These are phyloP conservation scores for Metschnikowia kofuensis DNA, from an alignment of 805 yeast species.

Conservation along the genomic window DNA sequence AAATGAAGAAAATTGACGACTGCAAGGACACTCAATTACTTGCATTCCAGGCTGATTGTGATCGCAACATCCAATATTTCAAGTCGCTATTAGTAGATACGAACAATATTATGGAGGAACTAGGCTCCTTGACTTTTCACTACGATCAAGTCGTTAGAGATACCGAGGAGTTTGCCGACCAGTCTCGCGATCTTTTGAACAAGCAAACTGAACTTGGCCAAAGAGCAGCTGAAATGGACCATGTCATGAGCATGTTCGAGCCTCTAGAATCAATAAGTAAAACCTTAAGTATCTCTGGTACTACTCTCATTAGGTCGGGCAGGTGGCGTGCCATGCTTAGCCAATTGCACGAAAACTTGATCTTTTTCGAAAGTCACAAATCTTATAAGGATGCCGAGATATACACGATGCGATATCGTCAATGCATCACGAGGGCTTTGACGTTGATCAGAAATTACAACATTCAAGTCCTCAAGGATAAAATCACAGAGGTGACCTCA, in stretches of 20 bases:
- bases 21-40: constrained; percentile 31
- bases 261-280: constrained; percentile 67
- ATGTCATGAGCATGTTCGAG: constrained; percentile 60
- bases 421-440: constrained; percentile 78
- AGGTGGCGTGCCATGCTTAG: constrained; percentile 39
- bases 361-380: constrained; percentile 50
- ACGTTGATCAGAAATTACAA: constrained; percentile 71
- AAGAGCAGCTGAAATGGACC: constrained; percentile 44
- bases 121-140: constrained; percentile 47
- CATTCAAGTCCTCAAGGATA: constrained; percentile 39
- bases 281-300: constrained; percentile 62
- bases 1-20: constrained; percentile 39
- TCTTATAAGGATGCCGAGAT: constrained; percentile 64
- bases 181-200: constrained; percentile 49
- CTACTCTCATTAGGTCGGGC: constrained; percentile 53
- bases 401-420: constrained; percentile 71
- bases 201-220: constrained; percentile 42
- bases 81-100: constrained; percentile 44
- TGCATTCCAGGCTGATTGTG: constrained; percentile 34
- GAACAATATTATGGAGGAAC: constrained; percentile 38
- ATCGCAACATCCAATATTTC: constrained; percentile 19
- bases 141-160: constrained; percentile 59
- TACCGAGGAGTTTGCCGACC: constrained; percentile 60
- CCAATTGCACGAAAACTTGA: constrained; percentile 65
- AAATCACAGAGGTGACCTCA: constrained; percentile 4